A percentile compares a stretch with the other conserved stretches of the same genome.
phyloP scores from a whole-genome alignment of 169 alveolate species.

The Cryptosporidium baileyi region DNA sequence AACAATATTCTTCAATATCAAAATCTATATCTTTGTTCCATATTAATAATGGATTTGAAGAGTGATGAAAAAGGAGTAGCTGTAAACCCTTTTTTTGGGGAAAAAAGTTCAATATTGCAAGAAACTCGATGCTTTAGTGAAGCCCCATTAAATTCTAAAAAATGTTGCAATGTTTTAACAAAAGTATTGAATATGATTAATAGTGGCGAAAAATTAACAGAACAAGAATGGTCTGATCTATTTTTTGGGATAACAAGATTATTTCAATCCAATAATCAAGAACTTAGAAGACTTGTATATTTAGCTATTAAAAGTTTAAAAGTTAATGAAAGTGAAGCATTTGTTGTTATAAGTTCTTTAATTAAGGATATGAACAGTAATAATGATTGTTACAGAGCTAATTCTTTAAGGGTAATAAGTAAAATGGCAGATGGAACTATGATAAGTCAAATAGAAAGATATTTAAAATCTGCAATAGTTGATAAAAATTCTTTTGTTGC shows the following conservation, averaged over 20 bases:
- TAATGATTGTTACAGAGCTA: conserved; percentile 92
- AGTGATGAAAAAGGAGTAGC: conserved; percentile 59
- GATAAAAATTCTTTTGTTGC: conserved; percentile 92
- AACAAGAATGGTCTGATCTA: conserved; percentile 88
- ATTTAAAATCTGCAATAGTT: conserved; percentile 89
- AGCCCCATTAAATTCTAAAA: conserved; percentile 81
- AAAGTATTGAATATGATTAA: conserved; percentile 83
- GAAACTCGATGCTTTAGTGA: conserved; percentile 88
- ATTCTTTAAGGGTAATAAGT: conserved; percentile 94
- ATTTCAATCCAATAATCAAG: conserved; percentile 88
- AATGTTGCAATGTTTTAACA: conserved; percentile 84
- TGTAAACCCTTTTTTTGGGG: conserved; percentile 75
- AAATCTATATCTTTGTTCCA: too few relatives aligned
- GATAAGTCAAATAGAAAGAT: conserved; percentile 94
- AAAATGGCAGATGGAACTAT: conserved; percentile 91
- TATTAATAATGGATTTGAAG: conserved; percentile 65
- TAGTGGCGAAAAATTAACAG: conserved; percentile 86
- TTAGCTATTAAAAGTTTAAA: conserved; percentile 89
- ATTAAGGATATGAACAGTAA: conserved; percentile 93
- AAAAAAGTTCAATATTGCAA: conserved; percentile 84
- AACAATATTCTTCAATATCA: too few relatives aligned
- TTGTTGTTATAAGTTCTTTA: conserved; percentile 93
- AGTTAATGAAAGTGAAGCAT: conserved; percentile 89
- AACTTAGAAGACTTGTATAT: conserved; percentile 90
- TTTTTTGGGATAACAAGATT: conserved; percentile 94